Conservation (phyloP, 176 grass and related monocot genomes). For the Cenchrus purpureus region DNA sequence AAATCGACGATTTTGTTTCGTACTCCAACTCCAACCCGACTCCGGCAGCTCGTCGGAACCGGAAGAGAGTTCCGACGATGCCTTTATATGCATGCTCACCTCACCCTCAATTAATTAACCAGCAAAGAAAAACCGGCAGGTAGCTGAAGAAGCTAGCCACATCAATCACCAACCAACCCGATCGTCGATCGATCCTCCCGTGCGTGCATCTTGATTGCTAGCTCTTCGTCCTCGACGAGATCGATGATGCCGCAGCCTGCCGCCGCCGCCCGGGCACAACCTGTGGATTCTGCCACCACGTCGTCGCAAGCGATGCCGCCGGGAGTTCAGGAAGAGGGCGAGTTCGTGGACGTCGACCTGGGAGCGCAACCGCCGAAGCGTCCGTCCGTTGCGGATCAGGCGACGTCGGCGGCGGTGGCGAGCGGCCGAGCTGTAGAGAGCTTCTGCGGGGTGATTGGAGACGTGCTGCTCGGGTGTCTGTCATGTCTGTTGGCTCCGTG, state of each 20-base stretch:
- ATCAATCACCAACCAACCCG: neutral
- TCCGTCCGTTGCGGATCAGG: neutral
- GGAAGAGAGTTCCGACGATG: too few species aligned
- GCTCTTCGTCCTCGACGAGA: neutral
- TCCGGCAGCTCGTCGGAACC: too few species aligned
- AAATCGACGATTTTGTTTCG: too few species aligned
- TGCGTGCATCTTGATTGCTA: too few species aligned
- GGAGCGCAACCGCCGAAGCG: neutral
- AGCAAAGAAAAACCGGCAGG: neutral
- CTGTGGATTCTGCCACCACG: too few species aligned
- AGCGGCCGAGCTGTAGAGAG: neutral
- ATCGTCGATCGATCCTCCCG: too few species aligned
- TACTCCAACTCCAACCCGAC: too few species aligned
- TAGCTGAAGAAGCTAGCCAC: neutral
- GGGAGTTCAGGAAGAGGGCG: neutral
- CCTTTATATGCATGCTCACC: too few species aligned
- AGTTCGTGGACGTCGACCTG: conserved; percentile 15
- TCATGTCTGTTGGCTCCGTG: neutral
- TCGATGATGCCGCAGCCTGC: neutral
- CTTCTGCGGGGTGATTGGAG: neutral
- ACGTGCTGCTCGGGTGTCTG: neutral
- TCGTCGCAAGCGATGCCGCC: neutral
- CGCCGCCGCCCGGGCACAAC: neutral
- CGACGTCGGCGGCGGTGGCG: neutral
- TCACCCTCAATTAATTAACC: neutral